Evolutionary conservation across 2,329 filamentous ascomycete genomes (phyloP).

Genomic region (Hypoxylon sp.): DNA sequence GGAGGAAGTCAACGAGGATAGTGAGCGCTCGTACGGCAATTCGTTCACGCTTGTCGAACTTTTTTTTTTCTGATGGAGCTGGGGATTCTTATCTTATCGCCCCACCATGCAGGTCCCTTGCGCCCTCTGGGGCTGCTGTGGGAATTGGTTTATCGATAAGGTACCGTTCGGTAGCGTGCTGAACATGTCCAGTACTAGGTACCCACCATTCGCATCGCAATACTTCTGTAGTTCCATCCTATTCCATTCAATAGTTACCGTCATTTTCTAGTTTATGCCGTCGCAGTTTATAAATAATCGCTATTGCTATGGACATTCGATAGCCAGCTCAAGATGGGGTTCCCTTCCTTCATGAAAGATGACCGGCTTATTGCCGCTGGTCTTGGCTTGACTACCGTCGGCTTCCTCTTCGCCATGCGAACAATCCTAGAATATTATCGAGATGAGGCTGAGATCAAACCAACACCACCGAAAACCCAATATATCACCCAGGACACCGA

Average conservation of each 20-base stretch:
- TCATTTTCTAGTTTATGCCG: constrained; percentile 2
- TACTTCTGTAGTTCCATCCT: not conserved
- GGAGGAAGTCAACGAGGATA: constrained; percentile 3
- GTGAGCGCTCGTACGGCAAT: constrained; percentile 1
- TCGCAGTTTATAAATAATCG: not conserved
- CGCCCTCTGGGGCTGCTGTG: not conserved
- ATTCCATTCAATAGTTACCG: not conserved
- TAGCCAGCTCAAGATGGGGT: constrained; percentile 57
- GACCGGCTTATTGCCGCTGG: constrained; percentile 68
- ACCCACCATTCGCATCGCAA: constrained; percentile 6
- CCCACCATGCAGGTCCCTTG: constrained; percentile 13
- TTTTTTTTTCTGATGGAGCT: constrained; percentile 25
- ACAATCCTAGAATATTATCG: constrained; percentile 72
- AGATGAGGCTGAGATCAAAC: constrained; percentile 76
- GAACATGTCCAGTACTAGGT: constrained; percentile 2
- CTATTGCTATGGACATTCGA: constrained; percentile 31
- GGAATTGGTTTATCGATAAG: constrained; percentile 24
- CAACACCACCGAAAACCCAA: constrained; percentile 74
- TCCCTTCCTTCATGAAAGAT: constrained; percentile 60
- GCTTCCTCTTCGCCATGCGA: constrained; percentile 71
- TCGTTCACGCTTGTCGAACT: constrained; percentile 18
- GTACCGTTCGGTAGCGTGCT: not conserved
- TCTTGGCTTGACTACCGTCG: constrained; percentile 71
- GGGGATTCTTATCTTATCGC: constrained; percentile 47
- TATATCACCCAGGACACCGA: constrained; percentile 84